A percentile compares a stretch with the other conserved stretches of the same genome.
Evolutionary conservation across 352 stramenopile species (phyloP).

Genomic region (Phytophthora cactorum): DNA sequence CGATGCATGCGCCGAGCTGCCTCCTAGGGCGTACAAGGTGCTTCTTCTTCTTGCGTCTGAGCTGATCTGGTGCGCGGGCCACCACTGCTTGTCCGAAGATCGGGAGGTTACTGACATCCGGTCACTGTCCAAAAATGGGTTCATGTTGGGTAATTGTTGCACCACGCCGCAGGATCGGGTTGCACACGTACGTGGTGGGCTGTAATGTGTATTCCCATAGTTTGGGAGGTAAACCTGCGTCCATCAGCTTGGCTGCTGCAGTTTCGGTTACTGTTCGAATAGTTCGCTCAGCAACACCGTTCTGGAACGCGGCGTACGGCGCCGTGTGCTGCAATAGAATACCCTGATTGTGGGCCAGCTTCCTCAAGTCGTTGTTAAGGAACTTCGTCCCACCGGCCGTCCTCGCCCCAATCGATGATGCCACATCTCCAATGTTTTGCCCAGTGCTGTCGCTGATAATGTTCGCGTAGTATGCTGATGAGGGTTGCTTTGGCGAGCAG

Average conservation of each 20-base stretch:
- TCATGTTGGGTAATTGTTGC: neutral
- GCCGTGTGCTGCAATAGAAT: neutral
- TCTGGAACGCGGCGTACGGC: neutral
- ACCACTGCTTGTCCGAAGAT: neutral
- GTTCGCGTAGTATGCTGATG: neutral
- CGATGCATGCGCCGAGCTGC: neutral
- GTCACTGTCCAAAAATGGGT: neutral
- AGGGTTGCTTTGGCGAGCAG: neutral
- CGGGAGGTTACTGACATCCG: neutral
- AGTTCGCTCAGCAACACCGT: neutral
- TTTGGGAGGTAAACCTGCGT: neutral
- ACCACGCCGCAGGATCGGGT: neutral
- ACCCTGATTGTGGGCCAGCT: neutral
- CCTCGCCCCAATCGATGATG: neutral
- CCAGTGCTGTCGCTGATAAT: neutral
- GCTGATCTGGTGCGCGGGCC: neutral
- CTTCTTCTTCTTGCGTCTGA: neutral
- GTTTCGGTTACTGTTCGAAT: neutral
- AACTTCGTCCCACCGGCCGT: neutral
- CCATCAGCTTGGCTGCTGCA: neutral
- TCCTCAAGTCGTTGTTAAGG: neutral
- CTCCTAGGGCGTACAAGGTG: neutral
- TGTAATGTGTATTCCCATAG: neutral
- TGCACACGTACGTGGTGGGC: neutral
- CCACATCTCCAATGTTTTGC: neutral